Evolutionary conservation across 2,329 filamentous ascomycete species (phyloP).

Genomic region (Rugonectria rugulosa): DNA sequence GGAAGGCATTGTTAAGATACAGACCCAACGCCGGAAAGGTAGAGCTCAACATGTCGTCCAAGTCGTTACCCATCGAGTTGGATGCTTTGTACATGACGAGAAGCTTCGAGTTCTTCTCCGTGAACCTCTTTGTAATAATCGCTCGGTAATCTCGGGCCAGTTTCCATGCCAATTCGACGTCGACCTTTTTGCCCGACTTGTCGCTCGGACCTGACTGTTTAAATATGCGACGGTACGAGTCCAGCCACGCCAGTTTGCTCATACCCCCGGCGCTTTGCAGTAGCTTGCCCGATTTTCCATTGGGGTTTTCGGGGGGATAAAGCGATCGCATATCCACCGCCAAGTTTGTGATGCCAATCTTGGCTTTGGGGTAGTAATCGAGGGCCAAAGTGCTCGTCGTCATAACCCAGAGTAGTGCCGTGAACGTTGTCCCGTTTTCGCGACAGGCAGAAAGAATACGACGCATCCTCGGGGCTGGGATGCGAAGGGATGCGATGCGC

Average conservation of each 20-base stretch:
- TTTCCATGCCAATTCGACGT: constrained; percentile 8
- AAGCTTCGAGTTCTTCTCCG: background rate
- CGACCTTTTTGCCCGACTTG: background rate
- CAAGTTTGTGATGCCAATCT: constrained; percentile 23
- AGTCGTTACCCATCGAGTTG: constrained; percentile 10
- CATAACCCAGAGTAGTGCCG: constrained; percentile 28
- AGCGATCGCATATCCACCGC: constrained; percentile 19
- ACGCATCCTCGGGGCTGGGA: constrained; percentile 14
- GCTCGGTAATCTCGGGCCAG: constrained; percentile 15
- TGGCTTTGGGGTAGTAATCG: constrained; percentile 35
- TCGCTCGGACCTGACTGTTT: background rate
- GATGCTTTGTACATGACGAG: constrained; percentile 10
- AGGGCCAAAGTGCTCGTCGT: constrained; percentile 22
- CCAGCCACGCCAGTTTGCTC: constrained; percentile 13
- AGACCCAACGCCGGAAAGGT: constrained; percentile 20
- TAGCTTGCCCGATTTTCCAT: constrained; percentile 2
- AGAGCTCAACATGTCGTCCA: constrained; percentile 12
- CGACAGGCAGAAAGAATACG: constrained; percentile 29
- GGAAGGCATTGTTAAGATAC: constrained; percentile 18
- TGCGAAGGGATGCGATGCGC: constrained; percentile 13
- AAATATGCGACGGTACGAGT: constrained; percentile 6
- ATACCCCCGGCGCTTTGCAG: constrained; percentile 8
- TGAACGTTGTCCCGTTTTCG: constrained; percentile 30
- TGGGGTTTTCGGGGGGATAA: background rate
- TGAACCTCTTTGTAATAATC: background rate